A percentile compares a stretch with the other conserved stretches of the same genome.
These are phyloP conservation scores for Penicillium sp. DNA, from an alignment of 2,329 filamentous ascomycete genomes.

Conservation along the genomic window DNA sequence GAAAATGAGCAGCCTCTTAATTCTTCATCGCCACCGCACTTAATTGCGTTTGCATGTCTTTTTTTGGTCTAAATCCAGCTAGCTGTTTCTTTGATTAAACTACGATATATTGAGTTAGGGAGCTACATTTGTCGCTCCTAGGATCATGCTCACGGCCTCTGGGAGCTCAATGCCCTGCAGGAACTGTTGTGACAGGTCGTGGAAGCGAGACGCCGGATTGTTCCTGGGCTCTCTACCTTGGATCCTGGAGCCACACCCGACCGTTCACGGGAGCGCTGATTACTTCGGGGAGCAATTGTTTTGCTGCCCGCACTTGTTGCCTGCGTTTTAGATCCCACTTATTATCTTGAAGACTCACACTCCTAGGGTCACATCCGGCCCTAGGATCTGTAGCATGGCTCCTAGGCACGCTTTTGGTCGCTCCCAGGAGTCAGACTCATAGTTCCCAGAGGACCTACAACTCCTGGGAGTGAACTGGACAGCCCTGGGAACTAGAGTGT, in stretches of 20 bases:
- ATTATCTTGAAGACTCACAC: too few relatives aligned
- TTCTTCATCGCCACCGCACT: neutral
- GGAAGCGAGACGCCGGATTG: too few relatives aligned
- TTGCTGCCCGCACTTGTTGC: too few relatives aligned
- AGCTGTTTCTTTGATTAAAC: neutral
- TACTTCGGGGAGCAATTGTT: too few relatives aligned
- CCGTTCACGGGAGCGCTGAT: too few relatives aligned
- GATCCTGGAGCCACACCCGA: too few relatives aligned
- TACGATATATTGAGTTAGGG: neutral
- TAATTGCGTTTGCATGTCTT: constrained; percentile 2
- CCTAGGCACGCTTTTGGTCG: neutral
- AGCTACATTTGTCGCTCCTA: too few relatives aligned
- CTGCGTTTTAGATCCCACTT: too few relatives aligned
- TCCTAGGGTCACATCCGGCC: neutral
- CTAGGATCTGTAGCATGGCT: neutral
- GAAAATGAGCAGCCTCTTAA: neutral
- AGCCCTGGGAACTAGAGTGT: neutral
- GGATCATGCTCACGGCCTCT: too few relatives aligned
- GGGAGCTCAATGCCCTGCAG: too few relatives aligned
- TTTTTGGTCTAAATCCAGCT: neutral
- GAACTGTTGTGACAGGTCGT: too few relatives aligned
- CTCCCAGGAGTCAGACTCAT: neutral
- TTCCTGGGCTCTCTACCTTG: too few relatives aligned
- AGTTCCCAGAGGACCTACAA: neutral
- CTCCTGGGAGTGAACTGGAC: neutral